Percentiles rank a stretch among this genome's conserved stretches.
Conservation (phyloP, 805 yeast genomes). For the Myxozyma neglecta region DNA sequence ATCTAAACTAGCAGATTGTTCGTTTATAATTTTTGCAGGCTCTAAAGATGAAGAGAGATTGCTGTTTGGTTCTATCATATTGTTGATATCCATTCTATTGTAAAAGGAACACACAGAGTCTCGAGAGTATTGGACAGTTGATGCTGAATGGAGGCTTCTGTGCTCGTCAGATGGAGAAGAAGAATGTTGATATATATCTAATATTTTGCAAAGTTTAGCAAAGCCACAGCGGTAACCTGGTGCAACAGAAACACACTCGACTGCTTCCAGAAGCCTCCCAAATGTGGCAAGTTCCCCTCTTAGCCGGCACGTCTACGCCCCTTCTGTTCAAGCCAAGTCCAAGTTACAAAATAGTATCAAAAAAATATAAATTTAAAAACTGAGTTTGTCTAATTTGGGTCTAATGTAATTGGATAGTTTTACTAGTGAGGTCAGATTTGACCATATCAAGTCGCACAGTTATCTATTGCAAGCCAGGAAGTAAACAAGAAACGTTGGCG, state of each 20-base stretch:
- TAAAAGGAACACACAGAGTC: background rate
- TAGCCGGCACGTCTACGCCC: background rate
- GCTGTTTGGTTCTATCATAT: slow-evolving; percentile 1
- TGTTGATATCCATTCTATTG: background rate
- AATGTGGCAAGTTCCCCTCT: background rate
- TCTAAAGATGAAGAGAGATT: background rate
- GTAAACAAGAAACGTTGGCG: too few species aligned
- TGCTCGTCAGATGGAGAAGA: background rate
- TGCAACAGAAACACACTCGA: background rate
- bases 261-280: background rate
- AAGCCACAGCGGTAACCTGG: background rate
- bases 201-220: background rate
- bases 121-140: background rate
- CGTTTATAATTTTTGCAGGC: background rate
- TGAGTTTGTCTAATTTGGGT: too few species aligned
- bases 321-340: background rate
- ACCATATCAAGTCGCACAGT: too few species aligned
- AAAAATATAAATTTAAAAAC: background rate
- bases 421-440: too few species aligned
- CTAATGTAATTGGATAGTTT: too few species aligned
- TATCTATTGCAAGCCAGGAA: too few species aligned
- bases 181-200: background rate
- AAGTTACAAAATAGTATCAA: background rate
- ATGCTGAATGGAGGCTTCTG: background rate
- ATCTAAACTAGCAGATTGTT: background rate